phyloP scores from a whole-genome alignment of 352 stramenopile species.

The Phytophthora lateralis region DNA sequence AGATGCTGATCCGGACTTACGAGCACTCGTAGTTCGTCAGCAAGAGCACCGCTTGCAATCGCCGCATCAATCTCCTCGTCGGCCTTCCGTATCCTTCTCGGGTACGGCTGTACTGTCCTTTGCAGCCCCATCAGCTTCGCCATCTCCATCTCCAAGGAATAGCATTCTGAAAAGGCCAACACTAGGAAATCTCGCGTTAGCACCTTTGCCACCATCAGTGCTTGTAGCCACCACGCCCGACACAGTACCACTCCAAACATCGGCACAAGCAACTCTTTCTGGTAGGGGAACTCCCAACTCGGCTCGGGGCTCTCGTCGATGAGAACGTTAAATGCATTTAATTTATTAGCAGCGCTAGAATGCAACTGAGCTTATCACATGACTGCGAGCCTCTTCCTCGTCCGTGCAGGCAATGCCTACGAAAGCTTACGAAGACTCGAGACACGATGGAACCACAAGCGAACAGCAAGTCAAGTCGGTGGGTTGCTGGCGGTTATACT shows the following conservation, averaged over 20 bases:
- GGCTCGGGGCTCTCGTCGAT: background rate
- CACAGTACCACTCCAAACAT: background rate
- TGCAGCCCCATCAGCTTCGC: slow-evolving; percentile 6
- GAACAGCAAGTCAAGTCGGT: slow-evolving; percentile 19
- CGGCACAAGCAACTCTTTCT: background rate
- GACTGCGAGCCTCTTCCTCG: slow-evolving; percentile 12
- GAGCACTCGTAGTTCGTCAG: slow-evolving; percentile 53
- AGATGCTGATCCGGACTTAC: slow-evolving; percentile 66
- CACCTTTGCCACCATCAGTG: slow-evolving; percentile 1
- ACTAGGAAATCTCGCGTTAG: slow-evolving; percentile 8
- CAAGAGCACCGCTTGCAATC: slow-evolving; percentile 33
- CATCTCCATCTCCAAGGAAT: slow-evolving; percentile 23
- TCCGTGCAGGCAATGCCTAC: slow-evolving; percentile 16
- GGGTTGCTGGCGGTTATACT: slow-evolving; percentile 51
- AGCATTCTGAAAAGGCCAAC: slow-evolving; percentile 33
- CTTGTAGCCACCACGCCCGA: slow-evolving; percentile 5
- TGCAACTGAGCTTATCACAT: slow-evolving; percentile 29
- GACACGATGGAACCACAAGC: slow-evolving; percentile 21
- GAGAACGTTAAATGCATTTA: slow-evolving; percentile 31
- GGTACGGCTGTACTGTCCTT: background rate
- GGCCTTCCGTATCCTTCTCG: slow-evolving; percentile 36
- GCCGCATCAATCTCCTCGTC: slow-evolving; percentile 22
- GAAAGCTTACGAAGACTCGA: slow-evolving; percentile 20
- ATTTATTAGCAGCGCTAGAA: slow-evolving; percentile 40
- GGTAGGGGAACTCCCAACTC: slow-evolving; percentile 2